Evolutionary conservation across 1,284 basidiomycete species (phyloP).

Genomic region (Cystobasidium sp.): DNA sequence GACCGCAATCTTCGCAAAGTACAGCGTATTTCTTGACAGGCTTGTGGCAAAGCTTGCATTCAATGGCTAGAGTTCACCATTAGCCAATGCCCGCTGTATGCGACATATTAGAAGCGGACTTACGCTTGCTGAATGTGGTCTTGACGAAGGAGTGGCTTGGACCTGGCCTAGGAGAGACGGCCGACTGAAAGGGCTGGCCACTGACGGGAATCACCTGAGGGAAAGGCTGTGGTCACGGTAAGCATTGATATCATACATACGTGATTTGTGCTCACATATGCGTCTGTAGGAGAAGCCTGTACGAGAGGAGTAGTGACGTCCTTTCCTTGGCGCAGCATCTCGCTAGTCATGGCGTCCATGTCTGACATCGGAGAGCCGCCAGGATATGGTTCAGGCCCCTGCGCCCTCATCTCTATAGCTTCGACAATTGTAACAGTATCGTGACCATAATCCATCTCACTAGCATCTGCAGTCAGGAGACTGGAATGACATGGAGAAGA

Average conservation of each 20-base stretch:
- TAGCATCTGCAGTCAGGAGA: slow-evolving; percentile 16
- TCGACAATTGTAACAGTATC: slow-evolving; percentile 21
- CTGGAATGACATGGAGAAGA: slow-evolving; percentile 34
- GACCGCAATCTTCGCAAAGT: slow-evolving; percentile 83
- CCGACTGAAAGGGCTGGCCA: neutral
- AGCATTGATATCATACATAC: neutral
- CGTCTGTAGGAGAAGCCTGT: slow-evolving; percentile 5
- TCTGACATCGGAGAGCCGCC: slow-evolving; percentile 11
- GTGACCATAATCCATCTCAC: neutral
- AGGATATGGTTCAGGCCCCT: neutral
- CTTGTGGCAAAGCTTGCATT: slow-evolving; percentile 79
- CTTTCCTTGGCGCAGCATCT: slow-evolving; percentile 35
- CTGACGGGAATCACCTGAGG: neutral
- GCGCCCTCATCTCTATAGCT: slow-evolving; percentile 21
- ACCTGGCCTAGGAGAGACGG: neutral
- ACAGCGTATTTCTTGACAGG: slow-evolving; percentile 84
- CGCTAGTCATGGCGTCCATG: slow-evolving; percentile 34
- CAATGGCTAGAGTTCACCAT: too few relatives aligned
- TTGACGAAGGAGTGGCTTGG: slow-evolving; percentile 77
- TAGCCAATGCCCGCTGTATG: too few relatives aligned
- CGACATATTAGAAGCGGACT: slow-evolving; percentile 59
- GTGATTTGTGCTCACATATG: slow-evolving; percentile 20
- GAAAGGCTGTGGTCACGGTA: neutral
- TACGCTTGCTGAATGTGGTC: slow-evolving; percentile 88
- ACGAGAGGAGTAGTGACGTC: slow-evolving; percentile 20